These are phyloP conservation scores for Blastobotrys malaysiensis DNA, from an alignment of 1,139 yeast genomes.

Conservation along the genomic window DNA sequence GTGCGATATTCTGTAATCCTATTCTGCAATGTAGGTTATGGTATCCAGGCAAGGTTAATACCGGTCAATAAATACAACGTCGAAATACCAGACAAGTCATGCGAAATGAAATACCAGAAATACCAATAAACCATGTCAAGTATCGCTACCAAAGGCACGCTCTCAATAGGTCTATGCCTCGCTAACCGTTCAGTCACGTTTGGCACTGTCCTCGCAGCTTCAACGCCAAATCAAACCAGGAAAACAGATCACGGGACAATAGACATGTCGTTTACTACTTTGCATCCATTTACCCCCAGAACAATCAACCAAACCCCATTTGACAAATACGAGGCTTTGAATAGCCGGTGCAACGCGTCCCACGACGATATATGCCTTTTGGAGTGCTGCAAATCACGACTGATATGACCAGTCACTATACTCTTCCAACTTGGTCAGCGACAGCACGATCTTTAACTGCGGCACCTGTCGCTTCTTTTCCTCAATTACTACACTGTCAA, in stretches of 20 bases:
- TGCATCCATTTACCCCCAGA: neutral
- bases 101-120: too few relatives aligned
- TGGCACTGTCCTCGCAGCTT: neutral
- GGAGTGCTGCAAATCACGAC: neutral
- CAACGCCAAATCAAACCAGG: neutral
- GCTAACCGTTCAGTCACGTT: neutral
- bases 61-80: too few relatives aligned
- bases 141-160: too few relatives aligned
- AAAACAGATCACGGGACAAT: neutral
- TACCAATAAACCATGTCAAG: too few relatives aligned
- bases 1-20: too few relatives aligned
- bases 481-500: conserved; percentile 1
- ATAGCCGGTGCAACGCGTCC: neutral
- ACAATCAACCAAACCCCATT: neutral
- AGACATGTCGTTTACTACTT: neutral
- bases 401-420: conserved; percentile 2
- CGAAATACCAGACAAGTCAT: too few relatives aligned
- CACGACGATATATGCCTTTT: neutral
- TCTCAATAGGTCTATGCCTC: too few relatives aligned
- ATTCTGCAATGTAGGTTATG: too few relatives aligned
- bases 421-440: neutral
- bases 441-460: neutral
- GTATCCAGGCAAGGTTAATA: too few relatives aligned
- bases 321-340: neutral
- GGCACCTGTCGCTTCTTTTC: neutral